phyloP scores from a whole-genome alignment of 768 basidiomycete genomes.

The Solioccasus polychromus region DNA sequence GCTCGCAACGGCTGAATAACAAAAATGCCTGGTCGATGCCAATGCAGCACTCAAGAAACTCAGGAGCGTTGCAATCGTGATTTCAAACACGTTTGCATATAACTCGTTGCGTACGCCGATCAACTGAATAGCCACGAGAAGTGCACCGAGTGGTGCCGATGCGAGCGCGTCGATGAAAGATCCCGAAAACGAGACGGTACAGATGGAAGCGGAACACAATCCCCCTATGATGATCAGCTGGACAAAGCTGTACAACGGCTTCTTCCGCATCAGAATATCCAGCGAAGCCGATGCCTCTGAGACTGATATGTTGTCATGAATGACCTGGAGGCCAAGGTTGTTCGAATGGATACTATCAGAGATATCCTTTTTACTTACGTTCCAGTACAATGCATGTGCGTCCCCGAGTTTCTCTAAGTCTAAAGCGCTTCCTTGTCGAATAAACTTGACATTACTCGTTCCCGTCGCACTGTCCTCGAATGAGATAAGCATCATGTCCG shows the following conservation, averaged over 20 bases:
- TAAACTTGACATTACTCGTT: slow-evolving; percentile 78
- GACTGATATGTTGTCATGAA: slow-evolving; percentile 78
- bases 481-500: slow-evolving; percentile 73
- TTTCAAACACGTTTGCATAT: slow-evolving; percentile 80
- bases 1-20: slow-evolving; percentile 78
- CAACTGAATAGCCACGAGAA: slow-evolving; percentile 72
- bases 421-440: slow-evolving; percentile 65
- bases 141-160: slow-evolving; percentile 70
- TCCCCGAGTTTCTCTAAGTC: slow-evolving; percentile 76
- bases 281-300: slow-evolving; percentile 67
- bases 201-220: slow-evolving; percentile 73
- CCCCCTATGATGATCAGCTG: slow-evolving; percentile 71
- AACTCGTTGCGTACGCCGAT: slow-evolving; percentile 72
- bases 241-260: slow-evolving; percentile 58
- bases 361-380: slow-evolving; percentile 36
- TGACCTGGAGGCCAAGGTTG: slow-evolving; percentile 47
- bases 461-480: slow-evolving; percentile 81
- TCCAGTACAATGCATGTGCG: slow-evolving; percentile 73
- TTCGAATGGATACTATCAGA: background rate
- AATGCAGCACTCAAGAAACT: slow-evolving; percentile 79
- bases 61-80: slow-evolving; percentile 74
- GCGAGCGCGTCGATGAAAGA: slow-evolving; percentile 75
- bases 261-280: slow-evolving; percentile 69
- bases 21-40: slow-evolving; percentile 64
- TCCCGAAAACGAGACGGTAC: slow-evolving; percentile 68